Base-by-base conservation (phyloP, 768 basidiomycete species). In the Termitomyces sp. region DNA sequence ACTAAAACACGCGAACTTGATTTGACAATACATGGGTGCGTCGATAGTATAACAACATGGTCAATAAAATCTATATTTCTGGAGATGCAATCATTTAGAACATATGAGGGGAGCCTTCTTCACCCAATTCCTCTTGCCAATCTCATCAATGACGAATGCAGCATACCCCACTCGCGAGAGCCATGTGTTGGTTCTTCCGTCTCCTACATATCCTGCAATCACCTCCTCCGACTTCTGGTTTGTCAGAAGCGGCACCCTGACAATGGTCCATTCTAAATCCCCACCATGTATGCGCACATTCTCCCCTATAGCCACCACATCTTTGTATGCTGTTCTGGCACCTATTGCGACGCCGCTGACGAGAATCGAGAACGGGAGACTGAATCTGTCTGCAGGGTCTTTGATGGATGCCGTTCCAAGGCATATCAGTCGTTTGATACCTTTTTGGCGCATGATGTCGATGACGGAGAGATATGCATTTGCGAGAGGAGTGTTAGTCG, bases 201-300 rank as follows among this genome's bases (percentile, higher is more conserved):
- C 89, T 3, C 89, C 89, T 6, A 87, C 72, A 65, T 89, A 88
- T 3, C 89, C 89, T 31, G 79, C 84, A 3, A 81, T 68, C 34
- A 83, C 74, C 0, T 75, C 75, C 61, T 72, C 80, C 15, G 72
- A 73, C 27, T 76, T 66, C 4, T 76, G 72, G 60, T 82, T 77
- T 45, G 77, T 85, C 65, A 91, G 67, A 27, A 88, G 54, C 0
- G 88, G 88, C 2, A 91, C 87, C 36, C 89, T 76, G 33, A 77
- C 83, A 47, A 90, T 81, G 7, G 87, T 91, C 86, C 87, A 91
- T 24, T 85, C 81, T 18, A 89, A 64, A 20, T 80, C 76, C 0
- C 72, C 73, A 13, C 79, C 79, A 58, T 80, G 71, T 15, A 69
- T 70, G 12, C 82, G 76, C 37, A 89, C 75, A 15, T 72, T 75